Evolutionary conservation across 1,284 basidiomycete species (phyloP).

Genomic region (Phlebopus sp.): DNA sequence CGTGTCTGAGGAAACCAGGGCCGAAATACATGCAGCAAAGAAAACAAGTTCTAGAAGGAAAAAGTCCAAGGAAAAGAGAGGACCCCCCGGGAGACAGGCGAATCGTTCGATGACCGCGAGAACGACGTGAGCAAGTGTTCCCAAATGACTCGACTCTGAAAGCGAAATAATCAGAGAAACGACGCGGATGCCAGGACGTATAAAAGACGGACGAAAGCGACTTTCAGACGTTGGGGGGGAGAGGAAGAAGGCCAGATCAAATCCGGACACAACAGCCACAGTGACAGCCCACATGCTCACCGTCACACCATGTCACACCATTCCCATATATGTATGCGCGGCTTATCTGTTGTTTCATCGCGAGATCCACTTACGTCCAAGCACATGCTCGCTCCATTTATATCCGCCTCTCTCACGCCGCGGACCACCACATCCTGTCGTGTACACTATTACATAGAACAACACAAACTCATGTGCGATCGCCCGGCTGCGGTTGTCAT

Average conservation of each 20-base stretch:
- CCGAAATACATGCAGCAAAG: conserved; percentile 48
- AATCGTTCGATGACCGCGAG: conserved; percentile 6
- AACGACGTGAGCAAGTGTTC: conserved; percentile 14
- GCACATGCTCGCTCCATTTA: too few relatives aligned
- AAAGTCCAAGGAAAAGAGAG: conserved; percentile 12
- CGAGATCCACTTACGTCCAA: too few relatives aligned
- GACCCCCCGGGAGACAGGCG: too few relatives aligned
- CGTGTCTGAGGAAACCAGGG: conserved; percentile 49
- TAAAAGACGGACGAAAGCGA: conserved; percentile 22
- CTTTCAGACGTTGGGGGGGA: conserved; percentile 27
- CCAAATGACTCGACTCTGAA: conserved; percentile 22
- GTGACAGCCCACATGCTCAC: neutral
- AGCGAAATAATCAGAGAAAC: conserved; percentile 20
- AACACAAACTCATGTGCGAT: too few relatives aligned
- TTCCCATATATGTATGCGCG: too few relatives aligned
- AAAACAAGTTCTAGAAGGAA: conserved; percentile 9
- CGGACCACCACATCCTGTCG: too few relatives aligned
- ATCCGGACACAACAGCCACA: neutral
- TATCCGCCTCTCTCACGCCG: too few relatives aligned
- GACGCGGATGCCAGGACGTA: conserved; percentile 20
- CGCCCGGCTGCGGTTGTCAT: too few relatives aligned
- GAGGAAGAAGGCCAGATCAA: conserved; percentile 22
- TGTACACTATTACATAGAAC: too few relatives aligned
- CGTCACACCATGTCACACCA: too few relatives aligned
- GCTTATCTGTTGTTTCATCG: too few relatives aligned